phyloP scores from a whole-genome alignment of 140 eudicot species.

The Flaveria floridana region DNA sequence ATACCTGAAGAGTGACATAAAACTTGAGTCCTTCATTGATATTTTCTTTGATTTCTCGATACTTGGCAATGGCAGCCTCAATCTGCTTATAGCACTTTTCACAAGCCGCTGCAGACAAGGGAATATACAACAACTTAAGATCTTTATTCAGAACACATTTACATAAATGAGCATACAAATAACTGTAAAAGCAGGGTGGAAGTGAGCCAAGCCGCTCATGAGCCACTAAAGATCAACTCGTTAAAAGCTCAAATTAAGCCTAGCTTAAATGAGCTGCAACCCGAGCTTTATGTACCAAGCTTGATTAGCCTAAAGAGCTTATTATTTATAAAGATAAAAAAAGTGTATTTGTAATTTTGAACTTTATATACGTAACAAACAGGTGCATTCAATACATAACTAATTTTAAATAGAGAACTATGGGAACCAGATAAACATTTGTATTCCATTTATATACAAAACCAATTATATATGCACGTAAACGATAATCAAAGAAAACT shows the following conservation, averaged over 20 bases:
- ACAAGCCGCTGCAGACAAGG: slow-evolving; percentile 58
- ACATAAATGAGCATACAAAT: neutral
- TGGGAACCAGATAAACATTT: neutral
- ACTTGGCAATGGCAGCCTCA: slow-evolving; percentile 86
- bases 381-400: no score
- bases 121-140: slow-evolving; percentile 16
- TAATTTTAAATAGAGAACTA: no score
- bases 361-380: no score
- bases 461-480: neutral
- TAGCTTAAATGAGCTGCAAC: neutral
- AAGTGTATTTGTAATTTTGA: no score
- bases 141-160: neutral
- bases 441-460: neutral
- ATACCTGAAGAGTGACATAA: slow-evolving; percentile 96
- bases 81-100: slow-evolving; percentile 79
- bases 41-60: slow-evolving; percentile 84
- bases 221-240: neutral
- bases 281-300: neutral
- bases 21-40: slow-evolving; percentile 92
- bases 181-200: neutral
- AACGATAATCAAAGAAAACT: neutral
- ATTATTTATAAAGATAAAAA: neutral
- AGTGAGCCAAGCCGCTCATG: neutral
- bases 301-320: neutral
- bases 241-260: neutral